Conservation (phyloP, 2,329 filamentous ascomycete species). For the Microsporum audouinii region DNA sequence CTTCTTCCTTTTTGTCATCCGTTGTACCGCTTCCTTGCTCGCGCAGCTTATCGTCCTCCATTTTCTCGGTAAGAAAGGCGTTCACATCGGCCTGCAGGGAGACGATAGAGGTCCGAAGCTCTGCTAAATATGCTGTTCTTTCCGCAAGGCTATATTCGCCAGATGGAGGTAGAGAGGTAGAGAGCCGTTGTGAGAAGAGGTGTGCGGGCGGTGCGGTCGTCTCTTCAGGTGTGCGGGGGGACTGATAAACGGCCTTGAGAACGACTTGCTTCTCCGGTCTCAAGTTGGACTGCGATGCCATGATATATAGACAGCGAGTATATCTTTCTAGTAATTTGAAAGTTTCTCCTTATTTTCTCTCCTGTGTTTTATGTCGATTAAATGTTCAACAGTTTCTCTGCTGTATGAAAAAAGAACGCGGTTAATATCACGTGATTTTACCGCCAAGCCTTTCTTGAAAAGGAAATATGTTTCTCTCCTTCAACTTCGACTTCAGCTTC, state of each 20-base stretch:
- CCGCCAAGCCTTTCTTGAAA: background rate
- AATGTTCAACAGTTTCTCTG: background rate
- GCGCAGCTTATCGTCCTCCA: constrained; percentile 48
- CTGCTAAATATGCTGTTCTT: constrained; percentile 44
- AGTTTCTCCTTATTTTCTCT: background rate
- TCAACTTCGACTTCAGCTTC: background rate
- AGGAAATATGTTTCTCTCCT: background rate
- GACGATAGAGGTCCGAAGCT: constrained; percentile 39
- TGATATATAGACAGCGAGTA: constrained; percentile 1
- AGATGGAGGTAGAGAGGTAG: constrained; percentile 14
- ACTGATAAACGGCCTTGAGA: constrained; percentile 17
- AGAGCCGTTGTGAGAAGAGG: constrained; percentile 26
- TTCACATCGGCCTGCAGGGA: constrained; percentile 49
- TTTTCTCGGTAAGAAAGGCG: constrained; percentile 47
- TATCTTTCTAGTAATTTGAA: background rate
- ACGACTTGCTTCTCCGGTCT: constrained; percentile 8
- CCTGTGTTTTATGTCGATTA: background rate
- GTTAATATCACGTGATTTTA: background rate
- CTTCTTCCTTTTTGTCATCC: constrained; percentile 33
- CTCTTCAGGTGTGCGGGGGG: constrained; percentile 19
- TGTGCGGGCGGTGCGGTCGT: constrained; percentile 7
- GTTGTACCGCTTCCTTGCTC: constrained; percentile 19
- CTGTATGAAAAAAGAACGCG: background rate
- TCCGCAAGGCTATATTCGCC: constrained; percentile 20
- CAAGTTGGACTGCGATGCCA: constrained; percentile 13